Conservation (phyloP, 495 filamentous ascomycete species). For the Talaromyces trachyspermus region DNA sequence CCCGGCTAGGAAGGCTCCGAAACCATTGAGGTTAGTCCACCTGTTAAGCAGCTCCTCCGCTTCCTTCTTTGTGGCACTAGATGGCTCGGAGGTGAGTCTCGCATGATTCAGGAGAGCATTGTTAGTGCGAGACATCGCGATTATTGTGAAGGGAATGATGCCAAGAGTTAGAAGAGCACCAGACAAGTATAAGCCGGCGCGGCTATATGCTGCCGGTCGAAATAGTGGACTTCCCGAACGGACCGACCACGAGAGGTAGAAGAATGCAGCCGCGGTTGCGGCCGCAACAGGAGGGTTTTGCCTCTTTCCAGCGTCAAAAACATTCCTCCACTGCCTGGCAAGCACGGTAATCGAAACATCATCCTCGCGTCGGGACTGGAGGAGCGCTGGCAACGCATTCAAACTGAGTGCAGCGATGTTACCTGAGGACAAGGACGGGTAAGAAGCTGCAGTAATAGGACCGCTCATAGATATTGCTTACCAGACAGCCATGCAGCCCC, state of each 20-base stretch:
- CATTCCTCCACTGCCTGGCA: conserved; percentile 20
- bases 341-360: conserved; percentile 18
- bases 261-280: conserved; percentile 23
- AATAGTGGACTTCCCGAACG: conserved; percentile 17
- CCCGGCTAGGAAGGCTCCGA: no score
- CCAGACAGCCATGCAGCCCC: conserved; percentile 28
- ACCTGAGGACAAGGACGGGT: conserved; percentile 17
- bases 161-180: conserved; percentile 27
- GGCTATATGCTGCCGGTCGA: conserved; percentile 13
- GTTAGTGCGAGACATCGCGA: conserved; percentile 19
- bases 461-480: conserved; percentile 9
- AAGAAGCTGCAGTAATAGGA: background rate
- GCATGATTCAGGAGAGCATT: conserved; percentile 21
- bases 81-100: no score
- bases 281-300: conserved; percentile 29
- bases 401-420: conserved; percentile 28
- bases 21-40: no score
- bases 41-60: no score
- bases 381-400: conserved; percentile 24
- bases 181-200: conserved; percentile 16
- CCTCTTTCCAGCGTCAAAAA: conserved; percentile 26
- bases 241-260: conserved; percentile 34
- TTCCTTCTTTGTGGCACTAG: no score
- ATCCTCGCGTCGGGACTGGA: conserved; percentile 21
- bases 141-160: conserved; percentile 31